Conservation (phyloP, 768 basidiomycete genomes). For the Lentinula aciculospora region DNA sequence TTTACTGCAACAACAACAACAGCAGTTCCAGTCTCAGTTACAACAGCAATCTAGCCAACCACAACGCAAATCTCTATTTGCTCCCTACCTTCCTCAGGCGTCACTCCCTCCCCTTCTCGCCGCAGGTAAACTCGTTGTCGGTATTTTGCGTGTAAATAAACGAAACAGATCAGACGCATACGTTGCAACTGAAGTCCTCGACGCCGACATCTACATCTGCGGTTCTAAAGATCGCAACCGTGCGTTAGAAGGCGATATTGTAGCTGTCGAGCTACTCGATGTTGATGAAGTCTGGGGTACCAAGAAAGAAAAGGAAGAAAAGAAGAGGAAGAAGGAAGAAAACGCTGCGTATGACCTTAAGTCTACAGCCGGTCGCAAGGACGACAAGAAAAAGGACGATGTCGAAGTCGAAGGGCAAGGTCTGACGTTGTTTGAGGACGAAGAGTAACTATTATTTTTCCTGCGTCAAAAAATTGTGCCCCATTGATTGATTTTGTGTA, state of each 20-base stretch:
- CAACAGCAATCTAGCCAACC: constrained; percentile 91
- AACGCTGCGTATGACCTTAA: constrained; percentile 91
- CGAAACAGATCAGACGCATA: constrained; percentile 98
- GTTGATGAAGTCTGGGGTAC: constrained; percentile 98
- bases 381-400: constrained; percentile 99
- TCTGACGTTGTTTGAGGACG: constrained; percentile 93
- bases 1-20: constrained; percentile 88
- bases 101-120: constrained; percentile 94
- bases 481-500: constrained; percentile 20
- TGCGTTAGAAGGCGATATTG: constrained; percentile 96
- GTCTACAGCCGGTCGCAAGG: constrained; percentile 69
- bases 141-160: constrained; percentile 96
- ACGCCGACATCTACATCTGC: constrained; percentile 98
- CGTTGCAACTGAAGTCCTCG: constrained; percentile 95
- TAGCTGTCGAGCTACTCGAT: constrained; percentile 95
- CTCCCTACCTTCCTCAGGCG: constrained; percentile 96
- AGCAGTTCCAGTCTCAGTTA: constrained; percentile 92
- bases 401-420: constrained; percentile 99
- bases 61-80: constrained; percentile 96
- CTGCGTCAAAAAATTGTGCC: constrained; percentile 9
- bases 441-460: constrained; percentile 56
- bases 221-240: constrained; percentile 98
- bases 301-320: constrained; percentile 99
- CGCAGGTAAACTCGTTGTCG: constrained; percentile 96
- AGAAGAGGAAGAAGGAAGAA: constrained; percentile 99